phyloP scores from a whole-genome alignment of 2,329 filamentous ascomycete genomes.

The Fusarium goolgardi region DNA sequence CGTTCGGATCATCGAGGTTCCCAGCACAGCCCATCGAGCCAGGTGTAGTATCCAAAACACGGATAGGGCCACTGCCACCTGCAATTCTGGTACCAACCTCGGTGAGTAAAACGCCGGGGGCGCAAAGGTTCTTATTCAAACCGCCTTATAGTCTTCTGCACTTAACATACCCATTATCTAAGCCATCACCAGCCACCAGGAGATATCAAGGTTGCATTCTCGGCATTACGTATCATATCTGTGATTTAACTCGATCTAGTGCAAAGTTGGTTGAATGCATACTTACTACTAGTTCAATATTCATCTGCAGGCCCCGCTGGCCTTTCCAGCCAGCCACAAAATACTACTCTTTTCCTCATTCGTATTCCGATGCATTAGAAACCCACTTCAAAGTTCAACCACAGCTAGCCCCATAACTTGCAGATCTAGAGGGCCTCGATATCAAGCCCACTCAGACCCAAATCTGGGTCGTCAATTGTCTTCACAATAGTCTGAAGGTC shows the following conservation, averaged over 20 bases:
- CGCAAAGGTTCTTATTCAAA: background rate
- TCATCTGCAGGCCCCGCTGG: rapidly evolving
- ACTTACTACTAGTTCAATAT: background rate
- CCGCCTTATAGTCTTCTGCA: background rate
- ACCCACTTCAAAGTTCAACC: background rate
- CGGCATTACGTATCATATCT: background rate
- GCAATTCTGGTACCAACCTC: background rate
- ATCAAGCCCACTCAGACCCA: background rate
- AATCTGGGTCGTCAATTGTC: background rate
- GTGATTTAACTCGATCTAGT: background rate
- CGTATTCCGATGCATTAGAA: background rate
- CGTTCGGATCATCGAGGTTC: background rate
- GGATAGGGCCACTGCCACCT: background rate
- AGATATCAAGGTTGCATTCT: background rate
- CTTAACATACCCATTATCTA: too few species aligned
- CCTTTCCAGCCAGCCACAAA: background rate
- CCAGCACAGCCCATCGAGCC: background rate
- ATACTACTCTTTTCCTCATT: background rate
- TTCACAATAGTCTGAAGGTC: background rate
- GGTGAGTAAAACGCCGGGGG: background rate
- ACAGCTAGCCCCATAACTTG: background rate
- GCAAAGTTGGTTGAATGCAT: background rate
- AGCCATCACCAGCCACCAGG: too few species aligned
- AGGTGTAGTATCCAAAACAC: background rate
- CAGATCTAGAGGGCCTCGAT: background rate